Evolutionary conservation across 345 rosid genomes (phyloP).

Genomic region (Bruguiera sexangula): DNA sequence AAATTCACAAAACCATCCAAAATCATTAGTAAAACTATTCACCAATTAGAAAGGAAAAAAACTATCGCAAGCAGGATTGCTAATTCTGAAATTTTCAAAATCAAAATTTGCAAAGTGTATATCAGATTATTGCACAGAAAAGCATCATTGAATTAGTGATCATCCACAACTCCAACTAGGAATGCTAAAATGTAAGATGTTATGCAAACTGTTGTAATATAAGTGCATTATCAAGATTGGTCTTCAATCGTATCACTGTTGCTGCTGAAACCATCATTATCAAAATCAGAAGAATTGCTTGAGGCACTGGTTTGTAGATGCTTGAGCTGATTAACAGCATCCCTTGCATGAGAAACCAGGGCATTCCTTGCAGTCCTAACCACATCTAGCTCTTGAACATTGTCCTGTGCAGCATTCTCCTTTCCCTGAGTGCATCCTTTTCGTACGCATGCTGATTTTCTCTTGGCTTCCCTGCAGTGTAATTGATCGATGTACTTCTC

Average conservation of each 20-base stretch:
- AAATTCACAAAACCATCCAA: background rate
- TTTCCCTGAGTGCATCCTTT: slow-evolving; percentile 27
- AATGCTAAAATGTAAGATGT: background rate
- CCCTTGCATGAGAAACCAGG: slow-evolving; percentile 47
- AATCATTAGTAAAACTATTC: background rate
- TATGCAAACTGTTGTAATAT: background rate
- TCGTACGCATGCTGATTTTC: slow-evolving; percentile 43
- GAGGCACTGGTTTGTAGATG: slow-evolving; percentile 28
- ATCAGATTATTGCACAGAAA: background rate
- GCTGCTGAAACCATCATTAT: slow-evolving; percentile 20
- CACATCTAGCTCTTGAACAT: slow-evolving; percentile 31
- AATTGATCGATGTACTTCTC: slow-evolving; percentile 76
- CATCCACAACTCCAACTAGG: background rate
- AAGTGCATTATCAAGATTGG: background rate
- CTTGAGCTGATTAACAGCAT: slow-evolving; percentile 60
- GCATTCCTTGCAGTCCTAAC: slow-evolving; percentile 56
- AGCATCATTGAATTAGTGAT: background rate
- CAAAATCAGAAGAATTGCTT: slow-evolving; percentile 36
- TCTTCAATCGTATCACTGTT: slow-evolving; percentile 39
- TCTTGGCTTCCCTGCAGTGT: slow-evolving; percentile 72
- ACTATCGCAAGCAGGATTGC: background rate
- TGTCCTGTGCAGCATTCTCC: slow-evolving; percentile 37
- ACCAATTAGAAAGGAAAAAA: background rate
- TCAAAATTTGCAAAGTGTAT: background rate
- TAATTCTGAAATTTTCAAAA: background rate